phyloP scores from a whole-genome alignment of 768 basidiomycete genomes.

The Guyanaporus albipodus region DNA sequence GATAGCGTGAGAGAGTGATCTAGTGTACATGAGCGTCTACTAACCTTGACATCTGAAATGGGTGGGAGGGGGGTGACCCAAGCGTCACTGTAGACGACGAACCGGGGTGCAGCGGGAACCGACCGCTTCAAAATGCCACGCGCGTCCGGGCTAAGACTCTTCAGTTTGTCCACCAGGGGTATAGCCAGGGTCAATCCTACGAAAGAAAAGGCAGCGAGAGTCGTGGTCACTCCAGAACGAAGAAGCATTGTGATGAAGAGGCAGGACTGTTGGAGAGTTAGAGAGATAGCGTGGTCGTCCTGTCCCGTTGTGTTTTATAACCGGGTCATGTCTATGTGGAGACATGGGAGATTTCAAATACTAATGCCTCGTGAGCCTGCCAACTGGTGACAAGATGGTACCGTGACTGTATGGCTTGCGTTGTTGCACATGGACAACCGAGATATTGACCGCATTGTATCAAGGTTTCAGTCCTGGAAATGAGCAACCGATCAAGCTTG shows the following conservation, averaged over 20 bases:
- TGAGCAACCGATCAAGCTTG: no score
- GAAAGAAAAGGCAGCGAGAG: slow-evolving; percentile 2
- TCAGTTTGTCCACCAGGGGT: slow-evolving; percentile 16
- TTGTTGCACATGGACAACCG: no score
- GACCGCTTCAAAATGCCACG: slow-evolving; percentile 16
- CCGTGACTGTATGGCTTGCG: no score
- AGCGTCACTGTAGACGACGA: slow-evolving; percentile 36
- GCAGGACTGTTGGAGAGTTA: no score
- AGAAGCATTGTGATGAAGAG: neutral
- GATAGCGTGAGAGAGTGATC: neutral
- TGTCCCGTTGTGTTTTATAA: no score
- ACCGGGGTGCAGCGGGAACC: slow-evolving; percentile 46
- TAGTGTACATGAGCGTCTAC: neutral
- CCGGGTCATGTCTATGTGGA: no score
- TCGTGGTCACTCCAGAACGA: neutral
- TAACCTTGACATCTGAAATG: slow-evolving; percentile 40
- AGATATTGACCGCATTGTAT: no score
- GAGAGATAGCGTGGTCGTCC: no score
- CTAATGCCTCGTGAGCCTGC: no score
- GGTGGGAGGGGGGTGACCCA: slow-evolving; percentile 43
- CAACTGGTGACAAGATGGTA: no score
- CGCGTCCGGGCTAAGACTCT: slow-evolving; percentile 14
- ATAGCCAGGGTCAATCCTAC: slow-evolving; percentile 6
- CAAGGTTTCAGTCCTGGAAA: no score
- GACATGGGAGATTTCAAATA: no score